Conservation (phyloP, 345 rosid species). For the Brassica cretica region DNA sequence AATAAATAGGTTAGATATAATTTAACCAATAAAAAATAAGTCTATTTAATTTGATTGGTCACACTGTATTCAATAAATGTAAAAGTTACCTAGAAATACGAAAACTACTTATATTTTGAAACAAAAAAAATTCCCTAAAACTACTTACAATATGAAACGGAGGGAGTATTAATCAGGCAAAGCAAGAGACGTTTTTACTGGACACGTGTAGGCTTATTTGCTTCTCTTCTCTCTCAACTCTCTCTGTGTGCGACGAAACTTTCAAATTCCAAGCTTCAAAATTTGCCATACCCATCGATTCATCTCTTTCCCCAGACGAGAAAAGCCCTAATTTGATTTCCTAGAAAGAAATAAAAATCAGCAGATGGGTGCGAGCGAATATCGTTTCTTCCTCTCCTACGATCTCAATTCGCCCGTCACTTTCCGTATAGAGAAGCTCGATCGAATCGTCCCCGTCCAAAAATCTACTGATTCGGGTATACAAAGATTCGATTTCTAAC, state of each 20-base stretch:
- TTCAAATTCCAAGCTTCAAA: slow-evolving; percentile 5
- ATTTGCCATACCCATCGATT: neutral
- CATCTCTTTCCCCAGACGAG: neutral
- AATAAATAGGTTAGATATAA: too few relatives aligned
- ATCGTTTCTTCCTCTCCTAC: slow-evolving; percentile 93
- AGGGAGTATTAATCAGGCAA: too few relatives aligned
- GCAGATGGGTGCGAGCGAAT: slow-evolving; percentile 77
- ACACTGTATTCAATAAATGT: too few relatives aligned
- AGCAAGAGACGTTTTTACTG: too few relatives aligned
- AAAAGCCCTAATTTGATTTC: slow-evolving; percentile 22
- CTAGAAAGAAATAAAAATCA: neutral
- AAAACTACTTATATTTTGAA: too few relatives aligned
- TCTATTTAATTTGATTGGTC: too few relatives aligned
- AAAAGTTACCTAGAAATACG: too few relatives aligned
- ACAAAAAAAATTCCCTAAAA: too few relatives aligned
- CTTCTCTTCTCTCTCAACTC: too few relatives aligned
- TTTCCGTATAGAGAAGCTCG: slow-evolving; percentile 85
- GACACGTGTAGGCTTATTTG: too few relatives aligned
- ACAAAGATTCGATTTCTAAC: neutral
- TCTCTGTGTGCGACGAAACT: neutral
- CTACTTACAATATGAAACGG: too few relatives aligned
- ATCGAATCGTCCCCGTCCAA: slow-evolving; percentile 61
- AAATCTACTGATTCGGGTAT: slow-evolving; percentile 57
- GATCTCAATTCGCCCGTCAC: slow-evolving; percentile 92
- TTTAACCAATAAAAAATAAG: too few relatives aligned